Conservation (phyloP, 768 basidiomycete genomes). For the Sarcodon sp. region DNA sequence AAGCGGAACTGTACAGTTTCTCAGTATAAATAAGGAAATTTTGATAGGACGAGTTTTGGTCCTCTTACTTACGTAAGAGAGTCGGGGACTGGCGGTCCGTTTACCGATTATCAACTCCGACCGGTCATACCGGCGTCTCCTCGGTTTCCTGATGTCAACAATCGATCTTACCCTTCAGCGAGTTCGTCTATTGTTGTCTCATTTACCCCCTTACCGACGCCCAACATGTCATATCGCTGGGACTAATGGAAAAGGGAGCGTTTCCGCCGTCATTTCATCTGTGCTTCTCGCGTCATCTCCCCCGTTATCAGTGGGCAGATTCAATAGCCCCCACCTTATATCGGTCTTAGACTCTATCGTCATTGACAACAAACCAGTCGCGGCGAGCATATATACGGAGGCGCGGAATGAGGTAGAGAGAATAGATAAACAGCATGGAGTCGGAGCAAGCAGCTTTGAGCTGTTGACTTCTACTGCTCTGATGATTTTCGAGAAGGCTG, state of each 20-base stretch:
- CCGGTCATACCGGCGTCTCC: no score
- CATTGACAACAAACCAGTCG: conserved; percentile 46
- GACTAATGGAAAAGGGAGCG: conserved; percentile 96
- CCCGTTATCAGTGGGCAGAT: conserved; percentile 59
- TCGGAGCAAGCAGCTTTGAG: conserved; percentile 67
- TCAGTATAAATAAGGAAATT: no score
- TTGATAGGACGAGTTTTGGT: no score
- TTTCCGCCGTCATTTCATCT: conserved; percentile 71
- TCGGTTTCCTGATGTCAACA: conserved; percentile 20
- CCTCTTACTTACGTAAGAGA: no score
- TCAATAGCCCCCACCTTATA: conserved; percentile 89
- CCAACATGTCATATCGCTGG: conserved; percentile 89
- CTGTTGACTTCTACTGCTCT: conserved; percentile 75
- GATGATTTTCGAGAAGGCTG: conserved; percentile 49
- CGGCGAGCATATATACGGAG: conserved; percentile 29
- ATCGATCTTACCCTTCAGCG: conserved; percentile 60
- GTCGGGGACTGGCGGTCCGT: no score
- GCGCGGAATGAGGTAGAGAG: conserved; percentile 35
- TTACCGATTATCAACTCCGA: no score
- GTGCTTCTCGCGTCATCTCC: conserved; percentile 47
- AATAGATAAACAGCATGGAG: conserved; percentile 27
- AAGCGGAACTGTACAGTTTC: no score
- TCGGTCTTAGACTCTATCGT: conserved; percentile 64
- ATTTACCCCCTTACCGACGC: conserved; percentile 50
- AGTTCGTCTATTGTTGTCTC: conserved; percentile 33